Conservation (phyloP, 768 basidiomycete genomes). For the Naganishia vishniacii region DNA sequence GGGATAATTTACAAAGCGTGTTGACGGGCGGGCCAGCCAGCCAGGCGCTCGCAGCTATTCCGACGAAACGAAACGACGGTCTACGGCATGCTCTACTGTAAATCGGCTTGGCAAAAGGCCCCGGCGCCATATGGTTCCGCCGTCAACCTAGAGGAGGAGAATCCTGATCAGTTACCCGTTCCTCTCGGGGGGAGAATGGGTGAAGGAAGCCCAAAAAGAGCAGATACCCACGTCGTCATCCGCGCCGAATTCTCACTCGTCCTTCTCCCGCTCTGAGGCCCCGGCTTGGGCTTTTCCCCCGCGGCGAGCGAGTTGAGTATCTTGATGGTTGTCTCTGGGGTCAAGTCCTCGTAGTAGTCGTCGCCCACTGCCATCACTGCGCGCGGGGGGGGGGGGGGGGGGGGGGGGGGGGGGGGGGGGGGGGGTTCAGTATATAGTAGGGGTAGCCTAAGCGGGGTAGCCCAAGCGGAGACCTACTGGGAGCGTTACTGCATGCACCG, state of each 20-base stretch:
- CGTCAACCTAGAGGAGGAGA: constrained; percentile 28
- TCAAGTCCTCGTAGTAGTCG: constrained; percentile 73
- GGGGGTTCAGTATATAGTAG: too few relatives aligned
- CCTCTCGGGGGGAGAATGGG: too few relatives aligned
- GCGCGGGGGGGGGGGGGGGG: background rate
- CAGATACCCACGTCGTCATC: constrained; percentile 57
- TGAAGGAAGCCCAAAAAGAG: background rate
- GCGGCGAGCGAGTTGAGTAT: constrained; percentile 49
- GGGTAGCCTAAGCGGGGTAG: background rate
- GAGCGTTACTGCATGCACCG: constrained; percentile 89
- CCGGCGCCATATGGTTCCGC: constrained; percentile 81
- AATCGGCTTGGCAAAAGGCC: constrained; percentile 79
- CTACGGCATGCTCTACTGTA: too few relatives aligned
- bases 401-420: background rate
- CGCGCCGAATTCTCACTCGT: constrained; percentile 93
- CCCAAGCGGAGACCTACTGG: constrained; percentile 35
- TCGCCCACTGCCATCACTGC: constrained; percentile 91
- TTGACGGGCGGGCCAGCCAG: too few relatives aligned
- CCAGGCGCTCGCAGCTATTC: too few relatives aligned
- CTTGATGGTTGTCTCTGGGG: constrained; percentile 51
- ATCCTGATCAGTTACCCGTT: background rate
- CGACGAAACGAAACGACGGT: too few relatives aligned
- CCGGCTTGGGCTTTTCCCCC: constrained; percentile 84
- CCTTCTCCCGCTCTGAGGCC: constrained; percentile 77
- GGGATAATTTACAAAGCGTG: too few relatives aligned